Conservation (phyloP, 805 yeast genomes). For the Metschnikowia colocasiae region DNA sequence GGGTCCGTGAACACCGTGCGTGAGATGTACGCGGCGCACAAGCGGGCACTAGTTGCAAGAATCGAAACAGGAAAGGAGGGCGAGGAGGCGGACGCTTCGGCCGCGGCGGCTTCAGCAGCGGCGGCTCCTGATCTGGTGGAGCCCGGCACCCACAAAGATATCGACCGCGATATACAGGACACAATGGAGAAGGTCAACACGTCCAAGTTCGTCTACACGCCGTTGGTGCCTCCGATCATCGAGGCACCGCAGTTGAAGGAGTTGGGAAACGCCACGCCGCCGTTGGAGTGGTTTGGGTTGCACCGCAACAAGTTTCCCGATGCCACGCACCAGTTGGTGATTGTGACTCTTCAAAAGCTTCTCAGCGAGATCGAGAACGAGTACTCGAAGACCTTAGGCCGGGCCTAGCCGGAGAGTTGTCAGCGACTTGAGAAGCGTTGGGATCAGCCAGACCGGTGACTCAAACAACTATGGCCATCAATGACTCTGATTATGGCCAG, state of each 20-base stretch:
- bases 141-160: constrained; percentile 14
- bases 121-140: no score
- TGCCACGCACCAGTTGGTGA: constrained; percentile 75
- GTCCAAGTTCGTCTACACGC: constrained; percentile 50
- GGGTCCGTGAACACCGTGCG: constrained; percentile 87
- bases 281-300: constrained; percentile 96
- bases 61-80: constrained; percentile 15
- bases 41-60: constrained; percentile 65
- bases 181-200: constrained; percentile 35
- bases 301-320: constrained; percentile 85
- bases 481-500: no score
- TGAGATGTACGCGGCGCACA: constrained; percentile 89
- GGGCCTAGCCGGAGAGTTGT: constrained; percentile 22
- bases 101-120: no score
- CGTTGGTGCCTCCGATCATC: constrained; percentile 73
- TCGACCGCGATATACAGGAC: constrained; percentile 37
- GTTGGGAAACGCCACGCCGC: constrained; percentile 96
- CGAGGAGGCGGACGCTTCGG: constrained; percentile 19
- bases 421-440: no score
- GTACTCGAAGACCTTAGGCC: constrained; percentile 49
- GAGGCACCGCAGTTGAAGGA: constrained; percentile 89
- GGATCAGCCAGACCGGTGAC: no score
- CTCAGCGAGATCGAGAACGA: constrained; percentile 63
- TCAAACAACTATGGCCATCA: no score
- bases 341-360: constrained; percentile 67